These are phyloP conservation scores for Tremellales sp. DNA, from an alignment of 1,284 basidiomycete genomes.

Conservation along the genomic window DNA sequence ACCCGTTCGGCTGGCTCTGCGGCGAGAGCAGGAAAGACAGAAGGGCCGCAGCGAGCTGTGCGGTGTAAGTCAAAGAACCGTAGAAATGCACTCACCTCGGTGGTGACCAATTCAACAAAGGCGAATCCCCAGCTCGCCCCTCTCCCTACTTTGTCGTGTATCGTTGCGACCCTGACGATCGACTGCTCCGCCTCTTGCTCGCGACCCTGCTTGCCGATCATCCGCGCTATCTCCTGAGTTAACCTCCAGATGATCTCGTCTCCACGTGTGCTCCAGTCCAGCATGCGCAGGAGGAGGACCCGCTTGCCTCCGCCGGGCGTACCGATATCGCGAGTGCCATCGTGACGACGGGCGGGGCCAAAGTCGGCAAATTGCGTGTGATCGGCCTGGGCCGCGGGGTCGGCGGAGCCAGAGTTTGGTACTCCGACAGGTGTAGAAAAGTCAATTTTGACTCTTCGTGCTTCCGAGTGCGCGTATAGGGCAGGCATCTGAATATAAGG, in stretches of 20 bases:
- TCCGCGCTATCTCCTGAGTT: constrained; percentile 64
- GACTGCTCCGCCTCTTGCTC: constrained; percentile 69
- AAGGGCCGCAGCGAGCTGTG: constrained; percentile 63
- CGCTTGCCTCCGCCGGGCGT: constrained; percentile 37
- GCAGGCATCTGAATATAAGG: constrained; percentile 80
- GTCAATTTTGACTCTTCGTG: constrained; percentile 81
- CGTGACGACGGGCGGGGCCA: constrained; percentile 59
- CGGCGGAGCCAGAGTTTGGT: neutral
- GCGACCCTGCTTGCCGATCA: constrained; percentile 62
- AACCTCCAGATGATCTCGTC: constrained; percentile 46
- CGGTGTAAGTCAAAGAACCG: neutral
- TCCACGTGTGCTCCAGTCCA: constrained; percentile 76
- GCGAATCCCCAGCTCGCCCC: constrained; percentile 83
- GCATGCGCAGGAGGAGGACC: constrained; percentile 77
- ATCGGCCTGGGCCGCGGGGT: neutral
- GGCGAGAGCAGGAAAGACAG: constrained; percentile 76
- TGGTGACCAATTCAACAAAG: constrained; percentile 82
- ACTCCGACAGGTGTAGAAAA: constrained; percentile 55
- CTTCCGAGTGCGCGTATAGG: constrained; percentile 33
- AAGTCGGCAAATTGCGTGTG: too few species aligned
- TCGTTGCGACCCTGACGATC: constrained; percentile 76
- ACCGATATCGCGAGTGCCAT: constrained; percentile 87
- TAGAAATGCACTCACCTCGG: constrained; percentile 57
- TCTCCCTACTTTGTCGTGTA: constrained; percentile 63
- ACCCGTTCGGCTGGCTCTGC: constrained; percentile 76